Evolutionary conservation across 2,329 filamentous ascomycete species (phyloP), one percentile per base, ranked within the genome.

Genomic region (Setomelanomma holmii): DNA sequence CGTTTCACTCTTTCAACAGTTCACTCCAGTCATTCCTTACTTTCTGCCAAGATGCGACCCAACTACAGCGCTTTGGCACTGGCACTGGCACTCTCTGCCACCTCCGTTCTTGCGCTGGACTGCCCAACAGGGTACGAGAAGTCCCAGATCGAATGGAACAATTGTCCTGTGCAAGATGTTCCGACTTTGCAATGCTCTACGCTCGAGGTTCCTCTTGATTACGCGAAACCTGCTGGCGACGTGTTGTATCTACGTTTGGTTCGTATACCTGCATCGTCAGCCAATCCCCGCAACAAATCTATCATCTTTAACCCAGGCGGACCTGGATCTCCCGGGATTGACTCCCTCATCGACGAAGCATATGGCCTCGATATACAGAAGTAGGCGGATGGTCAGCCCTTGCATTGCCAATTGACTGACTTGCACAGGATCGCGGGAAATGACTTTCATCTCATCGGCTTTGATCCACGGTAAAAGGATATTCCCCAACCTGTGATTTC

Each of bases 181-280:
- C 17, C 22, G 10, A 16, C 21, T 7, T 19, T 79, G 39, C 72
- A 80, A 59, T 84, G 82, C 55, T 79, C 80, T n/a, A 74, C 77
- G 6, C 63, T 84, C 4, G 68, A 76, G 35, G 73, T 83, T 1
- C 82, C 81, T 0, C 73, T 83, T 61, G 78, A 76, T 52, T 67
- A 49, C 20, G 45, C 50, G 5, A 41, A 50, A 10, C 47, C 49
- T 21, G 40, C 53, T 12, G 36, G 35, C 8, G 22, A 39, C 5
- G 55, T 38, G 7, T 40, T 50, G 40, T 39, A 50, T 4, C 19
- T 50, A 33, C 40, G 40, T 24, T 33, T 50, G 17, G 40, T 50
- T 8, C 47, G 47, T 23, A 11, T 30, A 19, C 47, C 47, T 23
- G 47, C 47, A 21, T 14, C 40, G 5, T 10, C 40, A 3, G 16